Evolutionary conservation across 2,329 filamentous ascomycete genomes (phyloP), one percentile per base, ranked within the genome.

Genomic region (Pseudogymnoascus pannorum): DNA sequence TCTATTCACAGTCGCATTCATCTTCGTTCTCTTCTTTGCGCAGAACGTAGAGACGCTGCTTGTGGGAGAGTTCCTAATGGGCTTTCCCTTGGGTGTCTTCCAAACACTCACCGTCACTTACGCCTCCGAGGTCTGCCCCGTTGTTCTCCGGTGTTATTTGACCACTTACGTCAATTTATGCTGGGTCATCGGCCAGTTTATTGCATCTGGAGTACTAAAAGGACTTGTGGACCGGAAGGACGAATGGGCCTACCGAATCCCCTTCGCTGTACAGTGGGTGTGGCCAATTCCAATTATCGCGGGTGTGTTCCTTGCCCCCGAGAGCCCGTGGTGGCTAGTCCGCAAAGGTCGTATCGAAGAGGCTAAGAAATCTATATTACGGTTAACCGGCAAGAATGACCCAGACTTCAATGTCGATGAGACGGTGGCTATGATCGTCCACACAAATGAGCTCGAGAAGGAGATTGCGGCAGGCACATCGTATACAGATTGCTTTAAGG

Each of bases 391-490:
- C n/a, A 54, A 12, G 9, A 5, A 3, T 26, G 61, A 67, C 24
- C 58, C 63, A 31, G 59, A 61, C 26, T 69, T 69, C 61, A 65
- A 65, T 44, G 61, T 61, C 9, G 66, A 69, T n/a, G 60, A 64
- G 8, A 65, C 61, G 2, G 63, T 86, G 7, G 74, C 78, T 2
- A 77, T 79, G 64, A 84, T 86, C 64, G 71, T 78, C 18, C 77
- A 83, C 65, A 85, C 82, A 0, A 79, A 85, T 65, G 73, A 78
- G 59, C 71, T 82, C 1, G 82, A 85, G 67, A 73, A 77, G 54
- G 75, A 79, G 51, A 71, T 74, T 1, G 42, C 57, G 1, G 38
- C 59, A n/a, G 76, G 75, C 0, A 79, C 75, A 24, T 76, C 73
- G 0, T 82, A 81, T 63, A 22, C 69, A 36, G 79, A 82, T 63